These are phyloP conservation scores for Aegilops speltoides DNA, from an alignment of 176 grass and related monocot genomes.

Conservation along the genomic window DNA sequence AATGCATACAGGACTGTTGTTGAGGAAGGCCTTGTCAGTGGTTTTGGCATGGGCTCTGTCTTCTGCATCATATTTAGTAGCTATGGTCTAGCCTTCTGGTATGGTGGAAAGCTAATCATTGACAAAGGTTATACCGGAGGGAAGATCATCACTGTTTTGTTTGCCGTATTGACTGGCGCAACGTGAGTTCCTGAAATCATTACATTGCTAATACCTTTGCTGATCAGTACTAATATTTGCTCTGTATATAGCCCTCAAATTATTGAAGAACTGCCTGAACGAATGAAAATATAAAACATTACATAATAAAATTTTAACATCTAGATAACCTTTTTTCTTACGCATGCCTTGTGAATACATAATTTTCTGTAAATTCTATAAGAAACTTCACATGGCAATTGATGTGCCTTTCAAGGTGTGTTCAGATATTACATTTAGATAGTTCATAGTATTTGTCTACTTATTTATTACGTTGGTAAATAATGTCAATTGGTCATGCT, in stretches of 20 bases:
- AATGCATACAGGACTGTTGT: constrained; percentile 51
- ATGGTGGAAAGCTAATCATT: constrained; percentile 55
- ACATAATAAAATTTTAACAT: not conserved
- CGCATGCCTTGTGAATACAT: not conserved
- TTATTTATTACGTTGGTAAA: not conserved
- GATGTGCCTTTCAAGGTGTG: not conserved
- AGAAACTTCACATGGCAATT: not conserved
- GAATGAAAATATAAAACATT: not conserved
- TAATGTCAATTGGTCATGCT: not conserved
- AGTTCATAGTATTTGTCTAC: not conserved
- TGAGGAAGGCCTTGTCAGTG: constrained; percentile 54
- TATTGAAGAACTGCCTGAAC: not conserved
- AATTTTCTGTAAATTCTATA: not conserved
- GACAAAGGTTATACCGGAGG: constrained; percentile 66
- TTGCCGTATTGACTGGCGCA: constrained; percentile 55
- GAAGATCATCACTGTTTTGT: constrained; percentile 52
- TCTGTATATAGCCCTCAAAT: not conserved
- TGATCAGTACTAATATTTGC: not conserved
- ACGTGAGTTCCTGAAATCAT: constrained; percentile 44
- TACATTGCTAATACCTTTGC: constrained; percentile 3
- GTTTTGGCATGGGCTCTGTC: constrained; percentile 64
- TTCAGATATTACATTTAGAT: not conserved
- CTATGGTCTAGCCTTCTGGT: constrained; percentile 79
- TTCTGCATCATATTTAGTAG: constrained; percentile 46
- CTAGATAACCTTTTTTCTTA: not conserved